These are phyloP conservation scores for Domatiomyces catenatus DNA, from an alignment of 2,329 filamentous ascomycete species.

Conservation along the genomic window DNA sequence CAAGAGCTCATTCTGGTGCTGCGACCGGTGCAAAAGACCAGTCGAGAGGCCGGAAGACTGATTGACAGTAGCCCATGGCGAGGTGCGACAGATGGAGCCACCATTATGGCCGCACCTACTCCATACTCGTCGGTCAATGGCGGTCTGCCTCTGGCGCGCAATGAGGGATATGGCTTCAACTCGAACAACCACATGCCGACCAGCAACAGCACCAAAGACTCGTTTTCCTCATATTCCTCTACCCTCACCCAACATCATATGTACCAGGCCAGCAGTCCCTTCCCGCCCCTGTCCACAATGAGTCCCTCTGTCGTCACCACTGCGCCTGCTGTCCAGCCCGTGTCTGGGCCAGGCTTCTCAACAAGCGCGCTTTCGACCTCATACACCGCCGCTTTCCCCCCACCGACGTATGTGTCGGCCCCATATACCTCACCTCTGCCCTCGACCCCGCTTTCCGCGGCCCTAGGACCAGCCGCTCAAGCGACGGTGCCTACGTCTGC, in stretches of 20 bases:
- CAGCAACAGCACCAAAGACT: slow-evolving; percentile 5
- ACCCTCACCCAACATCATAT: slow-evolving; percentile 16
- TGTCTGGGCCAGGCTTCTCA: slow-evolving; percentile 1
- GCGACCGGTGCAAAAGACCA: slow-evolving; percentile 63
- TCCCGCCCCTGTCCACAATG: slow-evolving; percentile 1
- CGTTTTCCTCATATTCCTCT: slow-evolving; percentile 9
- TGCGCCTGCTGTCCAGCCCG: slow-evolving; percentile 7
- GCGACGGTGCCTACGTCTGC: slow-evolving; percentile 57
- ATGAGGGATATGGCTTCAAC: slow-evolving; percentile 12
- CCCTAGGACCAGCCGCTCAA: slow-evolving; percentile 75
- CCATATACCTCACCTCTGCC: slow-evolving; percentile 47
- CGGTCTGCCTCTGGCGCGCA: slow-evolving; percentile 1
- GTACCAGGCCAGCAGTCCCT: slow-evolving; percentile 4
- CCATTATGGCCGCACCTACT: slow-evolving; percentile 16
- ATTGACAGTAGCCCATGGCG: slow-evolving; percentile 54
- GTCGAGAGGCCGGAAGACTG: slow-evolving; percentile 62
- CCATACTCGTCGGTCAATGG: slow-evolving; percentile 6
- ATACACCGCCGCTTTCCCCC: slow-evolving; percentile 13
- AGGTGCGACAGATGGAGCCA: slow-evolving; percentile 33
- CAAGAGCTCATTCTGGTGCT: slow-evolving; percentile 58
- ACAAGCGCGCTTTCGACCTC: slow-evolving; percentile 12
- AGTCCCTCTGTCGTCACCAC: slow-evolving; percentile 6
- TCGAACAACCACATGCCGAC: slow-evolving; percentile 14
- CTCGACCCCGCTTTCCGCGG: slow-evolving; percentile 78
- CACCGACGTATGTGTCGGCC: slow-evolving; percentile 18